Conservation (phyloP, 257 asterid genomes). For the Nicotiana tomentosiformis region DNA sequence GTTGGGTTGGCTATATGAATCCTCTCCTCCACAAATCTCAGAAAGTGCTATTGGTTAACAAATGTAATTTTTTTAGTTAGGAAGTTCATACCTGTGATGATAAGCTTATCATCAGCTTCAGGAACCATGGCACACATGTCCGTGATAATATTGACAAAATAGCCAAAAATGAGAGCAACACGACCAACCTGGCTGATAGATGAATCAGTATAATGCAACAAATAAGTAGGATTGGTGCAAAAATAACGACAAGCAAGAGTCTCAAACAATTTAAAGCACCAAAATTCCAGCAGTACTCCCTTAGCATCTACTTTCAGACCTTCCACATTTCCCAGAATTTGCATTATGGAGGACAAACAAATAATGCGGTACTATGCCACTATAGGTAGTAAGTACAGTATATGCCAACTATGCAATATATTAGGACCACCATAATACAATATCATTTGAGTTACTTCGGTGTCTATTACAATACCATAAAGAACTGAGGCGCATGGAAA, state of each 20-base stretch:
- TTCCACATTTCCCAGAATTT: neutral
- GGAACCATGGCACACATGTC: slow-evolving; percentile 97
- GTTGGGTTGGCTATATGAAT: too few relatives aligned
- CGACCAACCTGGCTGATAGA: slow-evolving; percentile 86
- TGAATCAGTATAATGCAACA: slow-evolving; percentile 39
- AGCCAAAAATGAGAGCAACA: slow-evolving; percentile 78
- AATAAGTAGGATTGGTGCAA: slow-evolving; percentile 3
- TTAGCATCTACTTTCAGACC: neutral
- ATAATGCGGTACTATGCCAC: neutral
- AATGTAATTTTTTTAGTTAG: neutral
- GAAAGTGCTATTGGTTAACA: neutral
- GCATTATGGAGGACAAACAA: neutral
- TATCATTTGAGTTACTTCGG: neutral
- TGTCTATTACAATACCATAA: neutral
- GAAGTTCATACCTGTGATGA: slow-evolving; percentile 74
- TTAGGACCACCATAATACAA: neutral
- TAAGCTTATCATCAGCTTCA: slow-evolving; percentile 96
- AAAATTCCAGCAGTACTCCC: neutral
- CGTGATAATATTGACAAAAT: slow-evolving; percentile 67
- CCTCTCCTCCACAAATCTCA: neutral
- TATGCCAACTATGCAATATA: neutral
- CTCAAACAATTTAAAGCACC: neutral
- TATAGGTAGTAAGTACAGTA: neutral
- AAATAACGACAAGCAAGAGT: slow-evolving; percentile 7
- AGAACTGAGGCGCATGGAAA: neutral